Evolutionary conservation across 2,329 filamentous ascomycete genomes (phyloP), one percentile per base, ranked within the genome.

Genomic region (Apiospora koreana): DNA sequence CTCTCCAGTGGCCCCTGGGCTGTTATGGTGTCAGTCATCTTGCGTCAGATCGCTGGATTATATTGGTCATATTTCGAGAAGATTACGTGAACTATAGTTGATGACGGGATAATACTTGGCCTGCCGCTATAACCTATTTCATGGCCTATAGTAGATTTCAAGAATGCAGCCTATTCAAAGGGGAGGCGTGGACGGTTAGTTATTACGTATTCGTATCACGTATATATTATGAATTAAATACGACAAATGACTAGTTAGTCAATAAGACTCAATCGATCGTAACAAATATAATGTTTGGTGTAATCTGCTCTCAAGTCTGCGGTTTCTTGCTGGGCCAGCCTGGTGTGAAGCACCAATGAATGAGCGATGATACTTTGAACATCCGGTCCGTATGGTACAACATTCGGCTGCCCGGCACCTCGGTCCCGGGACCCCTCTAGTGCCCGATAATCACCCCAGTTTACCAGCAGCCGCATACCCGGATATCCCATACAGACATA

Each of bases 1-100:
- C 10, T 10, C 18, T 35, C 50, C 16, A 10, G n/a, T 21, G 31
- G 31, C 54, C 8, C 28, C 16, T 35, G 50, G n/a, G 8, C 28
- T 58, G 28, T 21, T 8, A 3, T 18, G 38, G 18, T 9, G 31
- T 14, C 9, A 18, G 9, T 23, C 31, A 6, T 62, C 8, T 23
- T 62, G 54, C 54, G 54, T 62, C 54, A 62, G 54, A 62, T 21
- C 54, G 54, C 54, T n/a, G 54, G 31, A 38, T n/a, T n/a, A 9
- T 23, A 5, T 62, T 38, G 18, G 54, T 62, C 54, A 62, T 38
- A 38, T n/a, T 14, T 38, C 2, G 10, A 38, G 21, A 62, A 38
- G 5, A 38, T 62, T 62, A 62, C 54, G 31, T 62, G 28, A 38
- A 38, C 12, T n/a, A 12, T 62, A n/a, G 31, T 18, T 43, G 14